Evolutionary conservation across 148 eudicot genomes (phyloP).

Genomic region (Vaccinium vitisidaea): DNA sequence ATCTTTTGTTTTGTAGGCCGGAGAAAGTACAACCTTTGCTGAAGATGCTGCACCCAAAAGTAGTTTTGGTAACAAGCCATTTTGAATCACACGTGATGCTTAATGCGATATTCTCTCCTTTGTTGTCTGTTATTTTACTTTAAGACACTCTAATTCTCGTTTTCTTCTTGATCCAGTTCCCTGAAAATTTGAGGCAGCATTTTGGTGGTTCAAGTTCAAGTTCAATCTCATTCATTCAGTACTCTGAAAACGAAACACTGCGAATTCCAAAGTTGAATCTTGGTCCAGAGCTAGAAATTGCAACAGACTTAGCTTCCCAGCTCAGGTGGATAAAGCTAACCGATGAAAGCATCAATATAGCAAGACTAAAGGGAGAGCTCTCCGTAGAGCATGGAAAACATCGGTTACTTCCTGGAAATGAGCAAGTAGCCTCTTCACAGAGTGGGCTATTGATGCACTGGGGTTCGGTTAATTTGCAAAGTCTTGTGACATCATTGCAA

Average conservation of each 20-base stretch:
- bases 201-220: slow-evolving; percentile 22
- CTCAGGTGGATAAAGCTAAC: slow-evolving; percentile 42
- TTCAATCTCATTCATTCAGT: slow-evolving; percentile 35
- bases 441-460: slow-evolving; percentile 33
- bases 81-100: neutral
- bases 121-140: neutral
- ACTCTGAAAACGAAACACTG: slow-evolving; percentile 41
- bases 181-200: slow-evolving; percentile 42
- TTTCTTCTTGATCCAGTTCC: slow-evolving; percentile 49
- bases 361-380: slow-evolving; percentile 73
- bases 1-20: slow-evolving; percentile 40
- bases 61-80: slow-evolving; percentile 50
- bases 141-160: neutral
- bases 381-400: slow-evolving; percentile 51
- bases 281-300: slow-evolving; percentile 48
- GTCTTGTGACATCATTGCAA: slow-evolving; percentile 39
- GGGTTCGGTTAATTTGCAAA: slow-evolving; percentile 38
- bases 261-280: slow-evolving; percentile 45
- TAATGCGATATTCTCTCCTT: neutral
- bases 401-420: slow-evolving; percentile 30
- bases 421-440: slow-evolving; percentile 20
- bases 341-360: slow-evolving; percentile 32
- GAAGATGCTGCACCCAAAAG: slow-evolving; percentile 57
- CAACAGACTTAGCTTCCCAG: slow-evolving; percentile 49
- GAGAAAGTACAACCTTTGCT: slow-evolving; percentile 53